Evolutionary conservation across 2,329 filamentous ascomycete species (phyloP).

Genomic region (Microdochium trichocladiopsis): DNA sequence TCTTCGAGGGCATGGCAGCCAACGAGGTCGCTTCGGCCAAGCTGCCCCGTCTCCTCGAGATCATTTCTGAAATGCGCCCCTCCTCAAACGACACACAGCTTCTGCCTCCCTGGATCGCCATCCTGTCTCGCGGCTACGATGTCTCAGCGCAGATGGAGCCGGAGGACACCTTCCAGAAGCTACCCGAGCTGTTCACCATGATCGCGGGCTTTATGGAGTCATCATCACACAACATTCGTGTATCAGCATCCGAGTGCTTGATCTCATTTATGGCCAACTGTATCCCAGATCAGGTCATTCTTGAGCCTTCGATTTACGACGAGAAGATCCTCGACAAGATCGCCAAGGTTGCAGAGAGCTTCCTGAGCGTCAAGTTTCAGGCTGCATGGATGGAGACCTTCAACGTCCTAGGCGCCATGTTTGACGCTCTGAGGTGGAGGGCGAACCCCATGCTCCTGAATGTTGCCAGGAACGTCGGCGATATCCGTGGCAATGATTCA

Average conservation of each 20-base stretch:
- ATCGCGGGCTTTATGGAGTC: slow-evolving; percentile 78
- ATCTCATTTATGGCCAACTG: slow-evolving; percentile 91
- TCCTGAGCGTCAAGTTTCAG: slow-evolving; percentile 88
- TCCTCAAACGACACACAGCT: slow-evolving; percentile 91
- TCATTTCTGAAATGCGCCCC: slow-evolving; percentile 86
- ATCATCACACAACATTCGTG: slow-evolving; percentile 83
- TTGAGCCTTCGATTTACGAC: slow-evolving; percentile 87
- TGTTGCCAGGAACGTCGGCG: slow-evolving; percentile 73
- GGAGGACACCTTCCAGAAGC: slow-evolving; percentile 84
- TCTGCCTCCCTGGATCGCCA: slow-evolving; percentile 92
- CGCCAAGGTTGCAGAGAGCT: slow-evolving; percentile 61
- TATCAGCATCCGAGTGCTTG: slow-evolving; percentile 90
- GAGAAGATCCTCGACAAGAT: slow-evolving; percentile 84
- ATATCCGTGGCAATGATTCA: slow-evolving; percentile 78
- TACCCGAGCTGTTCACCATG: slow-evolving; percentile 78
- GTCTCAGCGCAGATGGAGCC: slow-evolving; percentile 84
- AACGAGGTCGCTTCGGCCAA: slow-evolving; percentile 85
- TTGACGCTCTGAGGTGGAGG: slow-evolving; percentile 80
- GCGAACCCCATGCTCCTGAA: slow-evolving; percentile 71
- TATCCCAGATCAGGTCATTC: slow-evolving; percentile 71
- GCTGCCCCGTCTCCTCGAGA: slow-evolving; percentile 79
- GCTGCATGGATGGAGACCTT: slow-evolving; percentile 94
- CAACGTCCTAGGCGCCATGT: slow-evolving; percentile 78
- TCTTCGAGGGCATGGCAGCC: slow-evolving; percentile 84
- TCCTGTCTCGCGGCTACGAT: slow-evolving; percentile 89